phyloP scores from a whole-genome alignment of 495 filamentous ascomycete genomes.

The Cercophora scortea region DNA sequence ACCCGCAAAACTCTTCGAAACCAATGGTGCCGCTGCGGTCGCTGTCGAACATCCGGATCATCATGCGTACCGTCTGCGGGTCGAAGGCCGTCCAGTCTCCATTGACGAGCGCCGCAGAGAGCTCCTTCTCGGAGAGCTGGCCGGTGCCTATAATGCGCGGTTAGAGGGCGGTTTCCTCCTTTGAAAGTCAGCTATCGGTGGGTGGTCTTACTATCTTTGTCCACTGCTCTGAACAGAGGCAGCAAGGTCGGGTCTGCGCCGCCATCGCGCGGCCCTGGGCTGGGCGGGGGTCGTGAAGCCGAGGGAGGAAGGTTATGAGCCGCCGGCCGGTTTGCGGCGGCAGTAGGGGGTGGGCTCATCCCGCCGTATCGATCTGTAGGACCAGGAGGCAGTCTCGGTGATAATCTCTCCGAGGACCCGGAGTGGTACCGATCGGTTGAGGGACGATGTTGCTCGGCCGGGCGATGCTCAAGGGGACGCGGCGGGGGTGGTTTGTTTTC shows the following conservation, averaged over 20 bases:
- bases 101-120: slow-evolving; percentile 88
- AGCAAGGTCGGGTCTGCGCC: slow-evolving; percentile 66
- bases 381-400: slow-evolving; percentile 2
- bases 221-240: slow-evolving; percentile 85
- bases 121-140: slow-evolving; percentile 77
- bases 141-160: slow-evolving; percentile 53
- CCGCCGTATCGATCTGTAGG: slow-evolving; percentile 11
- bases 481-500: slow-evolving; percentile 32
- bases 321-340: slow-evolving; percentile 32
- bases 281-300: slow-evolving; percentile 55
- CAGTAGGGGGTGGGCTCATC: slow-evolving; percentile 26
- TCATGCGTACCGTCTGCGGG: slow-evolving; percentile 93
- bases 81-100: slow-evolving; percentile 94
- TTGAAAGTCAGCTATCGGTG: background rate
- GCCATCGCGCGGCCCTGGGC: slow-evolving; percentile 51
- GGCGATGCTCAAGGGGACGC: slow-evolving; percentile 21
- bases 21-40: slow-evolving; percentile 82
- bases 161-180: too few relatives aligned
- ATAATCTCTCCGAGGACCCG: slow-evolving; percentile 1
- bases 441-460: background rate
- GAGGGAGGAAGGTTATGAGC: slow-evolving; percentile 44
- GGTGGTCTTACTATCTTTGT: slow-evolving; percentile 61
- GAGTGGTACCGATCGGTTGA: slow-evolving; percentile 8
- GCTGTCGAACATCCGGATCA: slow-evolving; percentile 98
- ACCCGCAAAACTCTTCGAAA: slow-evolving; percentile 90